phyloP scores from a whole-genome alignment of 345 rosid species.

The Camelina hispida region DNA sequence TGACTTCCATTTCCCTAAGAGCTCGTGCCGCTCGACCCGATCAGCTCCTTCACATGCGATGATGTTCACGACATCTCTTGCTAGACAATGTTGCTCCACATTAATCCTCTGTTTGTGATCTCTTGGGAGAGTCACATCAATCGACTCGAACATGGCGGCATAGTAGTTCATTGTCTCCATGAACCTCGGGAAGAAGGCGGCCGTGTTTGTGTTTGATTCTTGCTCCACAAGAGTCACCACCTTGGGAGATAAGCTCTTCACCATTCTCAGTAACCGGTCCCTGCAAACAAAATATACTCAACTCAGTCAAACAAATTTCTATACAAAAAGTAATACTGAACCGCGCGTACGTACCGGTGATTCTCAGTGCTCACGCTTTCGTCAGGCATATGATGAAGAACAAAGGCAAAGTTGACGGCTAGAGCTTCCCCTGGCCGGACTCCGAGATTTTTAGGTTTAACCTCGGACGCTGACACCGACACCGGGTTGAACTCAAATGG shows the following conservation, averaged over 20 bases:
- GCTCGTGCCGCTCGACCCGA: constrained; percentile 88
- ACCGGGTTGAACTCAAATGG: constrained; percentile 90
- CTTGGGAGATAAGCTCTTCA: constrained; percentile 79
- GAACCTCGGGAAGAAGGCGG: constrained; percentile 91
- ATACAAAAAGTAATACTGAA: too few species aligned
- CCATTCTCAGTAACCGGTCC: constrained; percentile 76
- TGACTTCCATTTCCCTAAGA: constrained; percentile 84
- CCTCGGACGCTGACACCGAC: constrained; percentile 63
- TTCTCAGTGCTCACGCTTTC: constrained; percentile 94
- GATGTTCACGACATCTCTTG: constrained; percentile 89
- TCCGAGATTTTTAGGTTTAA: constrained; percentile 53
- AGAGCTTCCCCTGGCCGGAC: constrained; percentile 71
- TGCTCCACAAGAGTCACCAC: constrained; percentile 96
- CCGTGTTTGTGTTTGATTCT: constrained; percentile 96
- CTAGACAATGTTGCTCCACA: constrained; percentile 97
- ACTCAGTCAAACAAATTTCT: neutral
- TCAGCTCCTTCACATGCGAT: constrained; percentile 92
- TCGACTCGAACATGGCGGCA: constrained; percentile 91
- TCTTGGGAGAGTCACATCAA: constrained; percentile 77
- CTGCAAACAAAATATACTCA: constrained; percentile 36
- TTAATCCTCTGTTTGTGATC: constrained; percentile 82
- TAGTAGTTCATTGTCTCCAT: constrained; percentile 79
- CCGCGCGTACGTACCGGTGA: constrained; percentile 48
- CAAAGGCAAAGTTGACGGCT: constrained; percentile 89
- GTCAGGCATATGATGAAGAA: constrained; percentile 90